Evolutionary conservation across 2,329 filamentous ascomycete genomes (phyloP).

Genomic region (Xylariales sp.): DNA sequence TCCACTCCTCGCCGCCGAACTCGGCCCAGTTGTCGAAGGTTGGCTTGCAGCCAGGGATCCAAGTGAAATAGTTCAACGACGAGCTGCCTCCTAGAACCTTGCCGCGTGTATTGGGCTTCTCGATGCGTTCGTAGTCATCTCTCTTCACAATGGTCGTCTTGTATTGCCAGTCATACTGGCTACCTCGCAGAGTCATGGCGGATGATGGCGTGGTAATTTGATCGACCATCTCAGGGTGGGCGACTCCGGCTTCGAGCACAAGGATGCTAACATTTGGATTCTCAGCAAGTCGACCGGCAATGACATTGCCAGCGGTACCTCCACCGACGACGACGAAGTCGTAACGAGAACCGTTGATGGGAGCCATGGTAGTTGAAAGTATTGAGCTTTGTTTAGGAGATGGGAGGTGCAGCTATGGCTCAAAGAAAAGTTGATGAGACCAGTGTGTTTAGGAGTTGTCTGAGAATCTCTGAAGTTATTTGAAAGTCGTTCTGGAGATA

Average conservation of each 20-base stretch:
- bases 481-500: slow-evolving; percentile 1
- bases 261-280: slow-evolving; percentile 60
- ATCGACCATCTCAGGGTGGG: slow-evolving; percentile 61
- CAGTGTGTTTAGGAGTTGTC: neutral
- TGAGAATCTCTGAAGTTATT: slow-evolving; percentile 1
- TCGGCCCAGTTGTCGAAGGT: slow-evolving; percentile 78
- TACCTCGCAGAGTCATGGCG: slow-evolving; percentile 65
- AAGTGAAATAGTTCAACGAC: slow-evolving; percentile 72
- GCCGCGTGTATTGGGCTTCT: slow-evolving; percentile 72
- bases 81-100: slow-evolving; percentile 69
- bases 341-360: slow-evolving; percentile 11
- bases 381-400: neutral
- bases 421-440: neutral
- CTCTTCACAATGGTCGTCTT: slow-evolving; percentile 71
- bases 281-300: slow-evolving; percentile 65
- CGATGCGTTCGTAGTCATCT: slow-evolving; percentile 68
- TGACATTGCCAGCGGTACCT: slow-evolving; percentile 60
- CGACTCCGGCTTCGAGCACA: slow-evolving; percentile 61
- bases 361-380: slow-evolving; percentile 16
- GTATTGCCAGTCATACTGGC: slow-evolving; percentile 69
- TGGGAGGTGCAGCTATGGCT: neutral
- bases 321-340: slow-evolving; percentile 43
- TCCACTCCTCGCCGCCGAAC: slow-evolving; percentile 76
- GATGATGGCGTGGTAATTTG: slow-evolving; percentile 65
- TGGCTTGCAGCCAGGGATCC: slow-evolving; percentile 67